Percentiles rank a stretch among this genome's conserved stretches.
phyloP scores from a whole-genome alignment of 768 basidiomycete genomes.

The Termitomyces eurrhizus region DNA sequence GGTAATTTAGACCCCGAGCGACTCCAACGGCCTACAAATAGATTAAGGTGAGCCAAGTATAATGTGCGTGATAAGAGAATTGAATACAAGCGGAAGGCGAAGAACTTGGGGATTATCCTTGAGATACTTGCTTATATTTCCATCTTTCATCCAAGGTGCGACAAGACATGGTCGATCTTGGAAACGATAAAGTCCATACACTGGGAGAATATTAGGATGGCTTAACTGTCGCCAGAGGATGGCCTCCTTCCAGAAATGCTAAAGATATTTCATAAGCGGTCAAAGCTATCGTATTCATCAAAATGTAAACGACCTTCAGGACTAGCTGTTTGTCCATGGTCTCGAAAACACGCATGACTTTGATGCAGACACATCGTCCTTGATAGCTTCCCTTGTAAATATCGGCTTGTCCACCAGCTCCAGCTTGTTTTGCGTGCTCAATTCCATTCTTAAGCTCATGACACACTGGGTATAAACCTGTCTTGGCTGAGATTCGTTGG shows the following conservation, averaged over 20 bases:
- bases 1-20: neutral
- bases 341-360: neutral
- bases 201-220: conserved; percentile 26
- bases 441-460: neutral
- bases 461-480: neutral
- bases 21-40: neutral
- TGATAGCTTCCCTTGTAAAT: neutral
- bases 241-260: conserved; percentile 10
- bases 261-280: neutral
- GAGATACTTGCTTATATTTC: conserved; percentile 19
- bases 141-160: conserved; percentile 34
- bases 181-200: conserved; percentile 26
- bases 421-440: neutral
- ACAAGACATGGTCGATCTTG: conserved; percentile 26
- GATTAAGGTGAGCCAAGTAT: neutral
- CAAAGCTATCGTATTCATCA: neutral
- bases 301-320: neutral
- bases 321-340: neutral
- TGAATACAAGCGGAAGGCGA: neutral
- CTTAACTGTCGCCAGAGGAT: conserved; percentile 12
- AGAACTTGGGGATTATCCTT: neutral
- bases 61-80: neutral
- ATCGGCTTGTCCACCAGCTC: neutral
- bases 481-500: neutral
- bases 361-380: conserved; percentile 1